A percentile compares a stretch with the other conserved stretches of the same genome.
These are phyloP conservation scores for Tetrapisispora fleetii DNA, from an alignment of 805 yeast species.

Conservation along the genomic window DNA sequence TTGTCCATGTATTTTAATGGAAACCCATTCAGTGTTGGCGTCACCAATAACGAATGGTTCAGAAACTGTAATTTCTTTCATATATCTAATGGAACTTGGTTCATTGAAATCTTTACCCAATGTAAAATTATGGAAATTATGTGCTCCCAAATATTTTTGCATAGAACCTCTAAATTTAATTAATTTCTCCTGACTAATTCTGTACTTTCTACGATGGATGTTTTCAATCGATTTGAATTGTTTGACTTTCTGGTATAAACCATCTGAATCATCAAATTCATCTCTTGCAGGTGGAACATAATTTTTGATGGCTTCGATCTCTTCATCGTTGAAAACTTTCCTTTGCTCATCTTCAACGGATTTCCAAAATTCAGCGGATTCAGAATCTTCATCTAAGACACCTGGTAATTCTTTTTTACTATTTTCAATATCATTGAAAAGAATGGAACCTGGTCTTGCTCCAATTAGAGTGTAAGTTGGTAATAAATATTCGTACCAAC, in stretches of 20 bases:
- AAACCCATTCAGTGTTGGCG: conserved; percentile 90
- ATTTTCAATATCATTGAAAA: conserved; percentile 49
- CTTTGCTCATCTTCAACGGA: conserved; percentile 33
- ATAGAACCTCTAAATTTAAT: conserved; percentile 56
- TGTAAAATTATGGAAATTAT: conserved; percentile 86
- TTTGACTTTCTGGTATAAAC: conserved; percentile 33
- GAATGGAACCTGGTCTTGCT: conserved; percentile 68
- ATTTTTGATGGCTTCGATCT: conserved; percentile 17
- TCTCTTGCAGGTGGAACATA: conserved; percentile 31
- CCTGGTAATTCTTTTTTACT: conserved; percentile 50
- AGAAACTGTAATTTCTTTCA: conserved; percentile 68
- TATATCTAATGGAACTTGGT: conserved; percentile 73
- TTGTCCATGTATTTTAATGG: conserved; percentile 94
- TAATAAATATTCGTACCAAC: conserved; percentile 86
- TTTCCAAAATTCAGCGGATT: conserved; percentile 70
- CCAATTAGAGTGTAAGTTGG: conserved; percentile 88
- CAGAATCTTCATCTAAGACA: conserved; percentile 49
- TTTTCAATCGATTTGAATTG: conserved; percentile 56
- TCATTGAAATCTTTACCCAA: conserved; percentile 75
- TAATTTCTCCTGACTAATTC: conserved; percentile 55
- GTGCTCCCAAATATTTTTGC: conserved; percentile 70
- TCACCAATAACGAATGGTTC: conserved; percentile 88
- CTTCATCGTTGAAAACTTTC: conserved; percentile 25
- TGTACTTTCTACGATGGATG: conserved; percentile 53
- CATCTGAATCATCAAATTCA: conserved; percentile 33